These are phyloP conservation scores for Carex arenaria DNA, from an alignment of 202 grass and related monocot genomes.

Conservation along the genomic window DNA sequence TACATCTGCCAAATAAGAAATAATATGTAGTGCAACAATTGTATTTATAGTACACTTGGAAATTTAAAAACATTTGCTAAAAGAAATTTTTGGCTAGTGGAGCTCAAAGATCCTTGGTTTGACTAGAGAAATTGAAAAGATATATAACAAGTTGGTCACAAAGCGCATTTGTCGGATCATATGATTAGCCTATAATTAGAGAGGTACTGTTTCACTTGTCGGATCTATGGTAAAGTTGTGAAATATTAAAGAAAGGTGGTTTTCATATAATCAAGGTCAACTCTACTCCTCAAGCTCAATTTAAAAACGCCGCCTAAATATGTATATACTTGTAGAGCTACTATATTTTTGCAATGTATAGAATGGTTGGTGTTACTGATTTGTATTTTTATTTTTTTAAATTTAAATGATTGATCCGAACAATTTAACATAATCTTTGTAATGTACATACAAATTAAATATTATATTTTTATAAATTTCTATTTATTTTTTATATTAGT, in stretches of 20 bases:
- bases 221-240: not conserved
- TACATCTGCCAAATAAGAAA: too few species aligned
- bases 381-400: too few species aligned
- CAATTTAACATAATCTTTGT: too few species aligned
- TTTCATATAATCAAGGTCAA: not conserved
- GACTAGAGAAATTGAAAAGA: not conserved
- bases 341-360: too few species aligned
- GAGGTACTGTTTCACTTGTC: not conserved
- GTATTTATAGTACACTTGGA: too few species aligned
- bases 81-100: not conserved
- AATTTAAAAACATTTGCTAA: too few species aligned
- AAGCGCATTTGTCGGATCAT: slow-evolving; percentile 12
- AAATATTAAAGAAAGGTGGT: not conserved
- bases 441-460: too few species aligned
- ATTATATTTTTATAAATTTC: too few species aligned
- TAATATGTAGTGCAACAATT: too few species aligned
- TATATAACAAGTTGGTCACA: not conserved
- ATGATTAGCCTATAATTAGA: slow-evolving; percentile 10
- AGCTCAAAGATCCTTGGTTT: not conserved
- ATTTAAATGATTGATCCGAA: too few species aligned
- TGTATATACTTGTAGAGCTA: not conserved
- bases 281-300: not conserved
- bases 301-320: not conserved
- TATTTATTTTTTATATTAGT: too few species aligned
- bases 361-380: too few species aligned